Conservation (phyloP, 805 yeast species). For the Lachancea kluyveri region DNA sequence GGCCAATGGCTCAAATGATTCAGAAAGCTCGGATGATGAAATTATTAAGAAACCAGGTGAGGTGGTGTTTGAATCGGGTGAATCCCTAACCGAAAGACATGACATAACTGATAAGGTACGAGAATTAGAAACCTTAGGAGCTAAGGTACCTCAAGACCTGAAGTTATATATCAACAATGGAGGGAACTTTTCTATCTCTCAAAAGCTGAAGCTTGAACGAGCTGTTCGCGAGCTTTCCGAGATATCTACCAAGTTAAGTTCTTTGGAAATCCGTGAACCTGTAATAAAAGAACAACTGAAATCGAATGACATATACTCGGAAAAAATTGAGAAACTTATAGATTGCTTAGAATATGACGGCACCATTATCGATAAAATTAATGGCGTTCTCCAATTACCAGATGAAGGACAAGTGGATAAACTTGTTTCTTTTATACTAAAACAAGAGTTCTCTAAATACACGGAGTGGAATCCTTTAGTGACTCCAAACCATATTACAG, state of each 20-base stretch:
- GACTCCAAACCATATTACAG: slow-evolving; percentile 3
- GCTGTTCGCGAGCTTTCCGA: too few relatives aligned
- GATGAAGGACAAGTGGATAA: slow-evolving; percentile 17
- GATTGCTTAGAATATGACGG: too few relatives aligned
- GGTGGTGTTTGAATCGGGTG: slow-evolving; percentile 4
- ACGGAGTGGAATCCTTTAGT: slow-evolving; percentile 9
- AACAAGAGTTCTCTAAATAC: slow-evolving; percentile 2
- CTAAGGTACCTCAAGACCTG: too few relatives aligned
- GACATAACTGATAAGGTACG: not conserved
- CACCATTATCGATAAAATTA: slow-evolving; percentile 3
- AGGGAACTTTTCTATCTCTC: too few relatives aligned
- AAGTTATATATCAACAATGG: too few relatives aligned
- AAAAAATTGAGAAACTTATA: too few relatives aligned
- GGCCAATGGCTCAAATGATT: slow-evolving; percentile 15
- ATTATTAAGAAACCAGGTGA: slow-evolving; percentile 10
- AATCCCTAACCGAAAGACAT: not conserved
- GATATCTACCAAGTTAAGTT: too few relatives aligned
- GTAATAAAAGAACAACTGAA: too few relatives aligned
- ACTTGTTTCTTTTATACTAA: slow-evolving; percentile 11
- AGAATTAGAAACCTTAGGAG: not conserved
- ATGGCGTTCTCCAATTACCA: slow-evolving; percentile 11
- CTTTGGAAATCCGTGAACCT: too few relatives aligned
- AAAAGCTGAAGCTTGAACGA: too few relatives aligned
- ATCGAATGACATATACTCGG: too few relatives aligned
- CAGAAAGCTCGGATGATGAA: slow-evolving; percentile 17